These are phyloP conservation scores for Juncus effusus DNA, from an alignment of 176 grass and related monocot species.

Conservation along the genomic window DNA sequence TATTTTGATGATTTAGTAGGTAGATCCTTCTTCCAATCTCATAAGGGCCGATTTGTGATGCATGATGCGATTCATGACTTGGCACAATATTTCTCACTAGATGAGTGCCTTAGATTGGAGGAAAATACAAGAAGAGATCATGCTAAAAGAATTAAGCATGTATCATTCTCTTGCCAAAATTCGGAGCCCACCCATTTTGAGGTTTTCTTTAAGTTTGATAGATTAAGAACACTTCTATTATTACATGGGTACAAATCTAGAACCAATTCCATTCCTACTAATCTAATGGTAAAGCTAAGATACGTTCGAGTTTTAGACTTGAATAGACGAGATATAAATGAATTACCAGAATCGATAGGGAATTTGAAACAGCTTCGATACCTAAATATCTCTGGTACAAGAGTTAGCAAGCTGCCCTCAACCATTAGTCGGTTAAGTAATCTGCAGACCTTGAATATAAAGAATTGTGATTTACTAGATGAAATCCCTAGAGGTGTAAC, in stretches of 20 bases:
- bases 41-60: slow-evolving; percentile 68
- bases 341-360: slow-evolving; percentile 56
- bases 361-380: slow-evolving; percentile 74
- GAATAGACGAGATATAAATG: slow-evolving; percentile 45
- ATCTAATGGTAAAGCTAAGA: slow-evolving; percentile 50
- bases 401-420: slow-evolving; percentile 40
- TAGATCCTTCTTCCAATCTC: slow-evolving; percentile 70
- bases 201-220: slow-evolving; percentile 45
- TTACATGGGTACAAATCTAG: slow-evolving; percentile 55
- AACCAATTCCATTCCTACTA: slow-evolving; percentile 30
- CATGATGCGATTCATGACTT: slow-evolving; percentile 80
- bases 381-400: slow-evolving; percentile 49
- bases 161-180: slow-evolving; percentile 65
- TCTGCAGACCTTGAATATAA: slow-evolving; percentile 56
- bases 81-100: slow-evolving; percentile 46
- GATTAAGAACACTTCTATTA: slow-evolving; percentile 52
- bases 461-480: slow-evolving; percentile 37
- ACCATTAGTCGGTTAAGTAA: slow-evolving; percentile 49
- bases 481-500: slow-evolving; percentile 47
- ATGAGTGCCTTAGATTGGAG: slow-evolving; percentile 42
- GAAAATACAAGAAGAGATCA: slow-evolving; percentile 7
- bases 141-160: slow-evolving; percentile 35
- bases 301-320: slow-evolving; percentile 53
- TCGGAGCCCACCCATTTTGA: slow-evolving; percentile 35
- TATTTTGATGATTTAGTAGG: slow-evolving; percentile 69